These are phyloP conservation scores for Austroboletus niveus DNA, from an alignment of 1,284 basidiomycete genomes.

Conservation along the genomic window DNA sequence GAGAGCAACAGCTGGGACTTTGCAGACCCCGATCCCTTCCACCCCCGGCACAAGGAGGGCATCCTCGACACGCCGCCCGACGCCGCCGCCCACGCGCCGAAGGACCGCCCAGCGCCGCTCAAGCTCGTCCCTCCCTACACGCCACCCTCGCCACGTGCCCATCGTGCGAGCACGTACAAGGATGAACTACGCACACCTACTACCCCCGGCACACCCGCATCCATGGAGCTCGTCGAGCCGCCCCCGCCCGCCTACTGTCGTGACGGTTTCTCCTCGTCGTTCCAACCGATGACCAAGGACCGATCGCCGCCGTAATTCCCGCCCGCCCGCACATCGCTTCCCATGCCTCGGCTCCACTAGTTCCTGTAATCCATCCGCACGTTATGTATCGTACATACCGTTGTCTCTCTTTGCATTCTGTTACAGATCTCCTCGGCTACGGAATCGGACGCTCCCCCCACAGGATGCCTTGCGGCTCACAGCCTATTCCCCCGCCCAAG, in stretches of 20 bases:
- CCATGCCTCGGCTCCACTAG: too few relatives aligned
- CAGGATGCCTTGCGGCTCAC: too few relatives aligned
- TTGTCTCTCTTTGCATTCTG: too few relatives aligned
- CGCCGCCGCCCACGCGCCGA: not conserved
- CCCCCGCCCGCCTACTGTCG: conserved; percentile 29
- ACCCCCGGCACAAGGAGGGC: not conserved
- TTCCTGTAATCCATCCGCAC: too few relatives aligned
- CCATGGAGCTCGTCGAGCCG: conserved; percentile 18
- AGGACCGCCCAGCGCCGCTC: conserved; percentile 18
- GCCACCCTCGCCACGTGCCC: conserved; percentile 1
- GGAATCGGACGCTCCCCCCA: too few relatives aligned
- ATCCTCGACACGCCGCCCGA: too few relatives aligned
- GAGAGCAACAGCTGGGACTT: conserved; percentile 30
- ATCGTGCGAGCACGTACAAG: conserved; percentile 22
- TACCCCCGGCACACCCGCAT: conserved; percentile 8
- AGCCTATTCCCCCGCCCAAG: too few relatives aligned
- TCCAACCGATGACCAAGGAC: too few relatives aligned
- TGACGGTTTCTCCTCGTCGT: conserved; percentile 4
- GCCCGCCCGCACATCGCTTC: too few relatives aligned
- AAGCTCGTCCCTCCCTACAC: conserved; percentile 3
- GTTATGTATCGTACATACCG: too few relatives aligned
- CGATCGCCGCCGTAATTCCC: too few relatives aligned
- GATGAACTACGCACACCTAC: conserved; percentile 22
- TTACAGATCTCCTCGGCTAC: too few relatives aligned
- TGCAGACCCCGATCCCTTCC: conserved; percentile 29